Evolutionary conservation across 2,329 filamentous ascomycete species (phyloP), one percentile per base, ranked within the genome.

Genomic region (Acrodontium crateriforme): DNA sequence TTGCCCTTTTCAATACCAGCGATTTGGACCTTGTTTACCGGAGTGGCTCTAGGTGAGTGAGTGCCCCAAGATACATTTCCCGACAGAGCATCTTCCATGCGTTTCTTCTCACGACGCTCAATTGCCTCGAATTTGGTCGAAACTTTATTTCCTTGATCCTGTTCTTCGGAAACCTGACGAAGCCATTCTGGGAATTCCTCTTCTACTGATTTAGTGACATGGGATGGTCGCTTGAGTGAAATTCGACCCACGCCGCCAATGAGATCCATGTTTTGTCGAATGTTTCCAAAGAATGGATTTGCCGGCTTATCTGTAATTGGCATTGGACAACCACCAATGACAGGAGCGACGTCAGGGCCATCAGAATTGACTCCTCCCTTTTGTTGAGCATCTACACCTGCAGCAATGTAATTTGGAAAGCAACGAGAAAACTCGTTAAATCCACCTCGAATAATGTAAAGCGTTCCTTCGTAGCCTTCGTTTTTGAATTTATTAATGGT

Each of bases 241-340:
- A 76, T 73, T 44, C 92, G 85, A 0, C 89, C 89, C 8, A 95
- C 87, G 12, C 89, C 89, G 40, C 83, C 84, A 17, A 91, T 78
- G 11, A 98, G 63, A 47, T 95, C 89, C 71, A 91, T 87, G 39
- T 95, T 93, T 52, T 95, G 89, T 23, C 89, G 74, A 43, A 98
- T 95, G 39, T 94, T 95, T 36, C 75, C 74, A 53, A 95, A 95
- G 59, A 98, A 95, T 0, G 87, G 85, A 44, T 91, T 92, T 0
- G 74, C 67, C 1, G 72, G 70, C 34, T 73, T 74, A 39, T 72
- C 67, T 1, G 71, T 66, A 20, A 62, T 60, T 1, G 89, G 89
- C 51, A 95, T 73, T 34, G 73, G 70, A 37, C 92, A 92, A 5
- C 87, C 87, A 32, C 87, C 89, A 32, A 84, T 79, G n/a, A 93